These are phyloP conservation scores for Mycotypha africana DNA, from an alignment of 371 early-diverging fungal genomes.

Conservation along the genomic window DNA sequence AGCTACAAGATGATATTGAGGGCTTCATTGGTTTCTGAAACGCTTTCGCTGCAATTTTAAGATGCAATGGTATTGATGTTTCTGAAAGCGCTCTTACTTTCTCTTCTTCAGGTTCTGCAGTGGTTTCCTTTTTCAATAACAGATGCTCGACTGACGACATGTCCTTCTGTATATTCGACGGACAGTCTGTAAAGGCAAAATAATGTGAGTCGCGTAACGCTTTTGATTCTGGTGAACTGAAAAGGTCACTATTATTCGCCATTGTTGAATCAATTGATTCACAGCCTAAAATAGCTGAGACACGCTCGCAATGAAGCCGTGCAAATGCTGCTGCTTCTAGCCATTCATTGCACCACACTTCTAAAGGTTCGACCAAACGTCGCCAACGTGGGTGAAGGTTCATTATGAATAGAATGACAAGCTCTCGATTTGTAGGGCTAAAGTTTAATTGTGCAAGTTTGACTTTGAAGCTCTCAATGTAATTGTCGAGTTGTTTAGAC, in stretches of 20 bases:
- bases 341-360: constrained; percentile 9
- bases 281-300: constrained; percentile 13
- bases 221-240: constrained; percentile 7
- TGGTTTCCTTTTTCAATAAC: too few relatives aligned
- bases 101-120: too few relatives aligned
- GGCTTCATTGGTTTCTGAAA: too few relatives aligned
- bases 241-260: constrained; percentile 2
- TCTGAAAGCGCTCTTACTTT: too few relatives aligned
- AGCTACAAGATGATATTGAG: too few relatives aligned
- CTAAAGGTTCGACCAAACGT: constrained; percentile 23
- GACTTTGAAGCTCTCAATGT: constrained; percentile 16
- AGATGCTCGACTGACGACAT: too few relatives aligned
- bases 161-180: too few relatives aligned
- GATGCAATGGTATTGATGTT: too few relatives aligned
- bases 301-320: constrained; percentile 15
- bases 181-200: too few relatives aligned
- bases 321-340: constrained; percentile 20
- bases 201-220: constrained; percentile 14
- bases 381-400: constrained; percentile 29
- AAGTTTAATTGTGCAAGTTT: constrained; percentile 6
- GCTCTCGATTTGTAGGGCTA: constrained; percentile 10
- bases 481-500: constrained; percentile 13
- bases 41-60: too few relatives aligned
- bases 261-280: constrained; percentile 3
- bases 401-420: constrained; percentile 21